These are phyloP conservation scores for Crithidia sp. DNA, from an alignment of 208 protist genomes.

Conservation along the genomic window DNA sequence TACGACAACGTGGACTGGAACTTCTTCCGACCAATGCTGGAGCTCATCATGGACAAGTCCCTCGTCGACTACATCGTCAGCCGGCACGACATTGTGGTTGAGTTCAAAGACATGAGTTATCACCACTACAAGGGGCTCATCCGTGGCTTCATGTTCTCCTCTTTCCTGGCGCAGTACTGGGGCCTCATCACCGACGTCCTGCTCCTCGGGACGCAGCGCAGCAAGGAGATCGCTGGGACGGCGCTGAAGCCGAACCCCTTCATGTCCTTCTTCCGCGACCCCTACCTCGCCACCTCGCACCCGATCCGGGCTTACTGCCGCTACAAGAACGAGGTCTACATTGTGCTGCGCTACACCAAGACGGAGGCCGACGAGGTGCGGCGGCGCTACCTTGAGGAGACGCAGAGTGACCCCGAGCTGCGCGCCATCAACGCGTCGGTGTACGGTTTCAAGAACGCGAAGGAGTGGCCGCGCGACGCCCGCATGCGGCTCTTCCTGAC, in stretches of 20 bases:
- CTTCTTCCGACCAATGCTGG: constrained; percentile 99
- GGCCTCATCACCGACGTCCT: constrained; percentile 99
- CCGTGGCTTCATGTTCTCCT: constrained; percentile 99
- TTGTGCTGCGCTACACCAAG: constrained; percentile 98
- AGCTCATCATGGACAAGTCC: constrained; percentile 99
- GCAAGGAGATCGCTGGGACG: constrained; percentile 98
- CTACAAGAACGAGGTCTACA: constrained; percentile 98
- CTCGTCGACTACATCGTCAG: constrained; percentile 99
- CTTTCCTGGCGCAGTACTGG: constrained; percentile 99
- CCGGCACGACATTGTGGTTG: constrained; percentile 99
- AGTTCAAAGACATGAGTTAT: constrained; percentile 99
- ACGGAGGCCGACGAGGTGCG: constrained; percentile 99
- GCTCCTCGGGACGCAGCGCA: constrained; percentile 98
- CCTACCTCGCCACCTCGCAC: constrained; percentile 96
- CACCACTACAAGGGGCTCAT: constrained; percentile 99
- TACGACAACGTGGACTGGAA: constrained; percentile 99
- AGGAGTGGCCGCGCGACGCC: constrained; percentile 99
- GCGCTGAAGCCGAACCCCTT: constrained; percentile 98
- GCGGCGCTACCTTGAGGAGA: constrained; percentile 98
- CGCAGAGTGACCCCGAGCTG: constrained; percentile 98
- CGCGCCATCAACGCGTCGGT: constrained; percentile 98
- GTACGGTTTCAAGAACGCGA: constrained; percentile 99
- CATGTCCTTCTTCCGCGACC: constrained; percentile 95
- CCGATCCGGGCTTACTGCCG: constrained; percentile 98
- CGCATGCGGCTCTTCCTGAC: constrained; percentile 99